Base-by-base conservation (phyloP, 2,329 filamentous ascomycete species). In the Aspergillus sp. region DNA sequence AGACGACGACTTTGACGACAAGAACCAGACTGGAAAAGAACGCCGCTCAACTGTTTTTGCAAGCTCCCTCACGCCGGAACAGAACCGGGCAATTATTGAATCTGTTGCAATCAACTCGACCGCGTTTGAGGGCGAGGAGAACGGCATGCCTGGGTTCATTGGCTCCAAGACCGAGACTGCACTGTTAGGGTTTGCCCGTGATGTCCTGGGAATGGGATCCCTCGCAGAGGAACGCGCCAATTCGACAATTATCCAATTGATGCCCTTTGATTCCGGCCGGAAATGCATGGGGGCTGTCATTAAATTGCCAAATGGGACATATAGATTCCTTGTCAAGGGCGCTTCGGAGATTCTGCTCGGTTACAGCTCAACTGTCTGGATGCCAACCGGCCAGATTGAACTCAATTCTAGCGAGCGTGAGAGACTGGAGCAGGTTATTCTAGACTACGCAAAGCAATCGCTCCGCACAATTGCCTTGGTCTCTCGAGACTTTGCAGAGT, bases 121-220 rank as follows among this genome's bases (percentile, higher is more conserved):
- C 0, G 87, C 87, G 1, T 90, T 89, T 56, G 87, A 90, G 84
- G 12, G 82, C 87, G 37, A 86, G 85, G n/a, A 56, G 4, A 51
- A 52, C 9, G 41, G 48, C 3, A 41, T 53, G 3, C 19, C 44
- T 6, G 47, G 49, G 4, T 89, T 87, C 60, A 86, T 90, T 62
- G 87, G 87, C 35, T 89, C 87, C 64, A 90, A 89, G 77, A 90
- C 87, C 0, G 87, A 90, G 67, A 87, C 86, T 2, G 86, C 87
- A 1, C 73, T 90, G 47, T 79, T 90, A n/a, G 81, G 82, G 14
- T 84, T 88, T 64, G 87, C 86, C 17, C 81, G 80, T 52, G 82
- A 85, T 47, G 78, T 86, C 64, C 78, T 89, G 5, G 84, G 78
- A 15, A 87, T 89, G 82, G 62, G 64, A 17, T 81, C 82, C 0